A percentile compares a stretch with the other conserved stretches of the same genome.
Conservation (phyloP, 257 asterid genomes). For the Nyctanthes arbortristis region DNA sequence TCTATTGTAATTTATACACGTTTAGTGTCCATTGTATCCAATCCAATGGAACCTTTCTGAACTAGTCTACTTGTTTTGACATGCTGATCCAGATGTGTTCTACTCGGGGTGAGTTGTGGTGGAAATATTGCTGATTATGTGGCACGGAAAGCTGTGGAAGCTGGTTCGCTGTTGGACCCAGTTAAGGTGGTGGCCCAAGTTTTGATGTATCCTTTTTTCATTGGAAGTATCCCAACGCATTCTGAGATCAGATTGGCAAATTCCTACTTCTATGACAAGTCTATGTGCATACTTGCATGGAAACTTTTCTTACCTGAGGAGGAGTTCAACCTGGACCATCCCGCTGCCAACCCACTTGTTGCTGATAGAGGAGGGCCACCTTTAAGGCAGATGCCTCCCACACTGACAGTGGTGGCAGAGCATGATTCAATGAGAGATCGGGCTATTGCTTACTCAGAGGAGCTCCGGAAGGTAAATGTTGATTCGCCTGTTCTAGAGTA, state of each 20-base stretch:
- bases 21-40: not conserved
- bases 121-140: conserved; percentile 49
- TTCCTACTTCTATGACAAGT: conserved; percentile 54
- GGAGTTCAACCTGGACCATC: conserved; percentile 46
- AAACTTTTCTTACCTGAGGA: conserved; percentile 46
- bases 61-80: not conserved
- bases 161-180: conserved; percentile 44
- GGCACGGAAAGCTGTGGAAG: conserved; percentile 46
- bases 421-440: conserved; percentile 59
- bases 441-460: conserved; percentile 52
- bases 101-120: conserved; percentile 57
- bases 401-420: conserved; percentile 49
- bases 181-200: conserved; percentile 60
- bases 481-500: conserved; percentile 51
- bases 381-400: conserved; percentile 49
- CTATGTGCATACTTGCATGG: conserved; percentile 46
- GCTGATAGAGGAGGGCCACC: conserved; percentile 41
- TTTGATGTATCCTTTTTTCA: conserved; percentile 56
- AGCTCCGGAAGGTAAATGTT: conserved; percentile 53
- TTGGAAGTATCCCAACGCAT: conserved; percentile 50
- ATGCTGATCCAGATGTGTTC: conserved; percentile 41
- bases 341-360: conserved; percentile 49
- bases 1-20: not conserved
- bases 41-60: not conserved
- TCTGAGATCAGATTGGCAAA: conserved; percentile 50